Evolutionary conservation across 208 protist species (phyloP).

Genomic region (Crithidia fasciculata): DNA sequence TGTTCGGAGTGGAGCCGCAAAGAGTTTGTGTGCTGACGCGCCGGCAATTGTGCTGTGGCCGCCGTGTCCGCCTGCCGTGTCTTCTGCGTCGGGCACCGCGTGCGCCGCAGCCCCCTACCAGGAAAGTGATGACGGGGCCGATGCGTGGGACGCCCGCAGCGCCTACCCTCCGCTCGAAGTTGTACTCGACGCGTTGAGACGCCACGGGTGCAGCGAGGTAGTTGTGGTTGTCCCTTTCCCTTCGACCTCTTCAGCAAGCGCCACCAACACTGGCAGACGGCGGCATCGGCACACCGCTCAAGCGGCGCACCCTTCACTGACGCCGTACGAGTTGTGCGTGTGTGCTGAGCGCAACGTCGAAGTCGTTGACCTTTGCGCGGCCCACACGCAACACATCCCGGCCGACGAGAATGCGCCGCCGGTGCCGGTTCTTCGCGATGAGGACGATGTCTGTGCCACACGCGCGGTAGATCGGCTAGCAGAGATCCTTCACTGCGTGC

Average conservation of each 20-base stretch:
- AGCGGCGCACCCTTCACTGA: conserved; percentile 9
- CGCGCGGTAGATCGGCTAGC: conserved; percentile 48
- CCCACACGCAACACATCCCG: background rate
- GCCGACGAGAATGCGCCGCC: background rate
- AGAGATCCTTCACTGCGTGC: conserved; percentile 57
- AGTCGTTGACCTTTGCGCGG: conserved; percentile 23
- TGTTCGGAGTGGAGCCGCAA: background rate
- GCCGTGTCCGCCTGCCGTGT: background rate
- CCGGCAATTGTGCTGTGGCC: conserved; percentile 33
- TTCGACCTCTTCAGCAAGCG: background rate
- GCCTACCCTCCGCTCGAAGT: conserved; percentile 35
- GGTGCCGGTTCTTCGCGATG: conserved; percentile 17
- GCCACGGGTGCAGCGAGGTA: conserved; percentile 8
- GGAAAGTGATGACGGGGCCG: background rate
- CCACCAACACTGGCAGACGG: background rate
- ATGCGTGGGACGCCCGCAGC: background rate
- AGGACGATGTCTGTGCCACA: conserved; percentile 32
- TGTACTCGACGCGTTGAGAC: conserved; percentile 36
- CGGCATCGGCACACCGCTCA: too few relatives aligned
- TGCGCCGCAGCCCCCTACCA: too few relatives aligned
- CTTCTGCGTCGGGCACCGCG: too few relatives aligned
- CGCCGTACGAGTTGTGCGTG: conserved; percentile 32
- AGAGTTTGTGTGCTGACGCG: conserved; percentile 13
- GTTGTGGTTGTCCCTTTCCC: conserved; percentile 17
- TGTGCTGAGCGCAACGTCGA: conserved; percentile 49